Evolutionary conservation across 495 filamentous ascomycete species (phyloP).

Genomic region (Penicillium crystallinum): DNA sequence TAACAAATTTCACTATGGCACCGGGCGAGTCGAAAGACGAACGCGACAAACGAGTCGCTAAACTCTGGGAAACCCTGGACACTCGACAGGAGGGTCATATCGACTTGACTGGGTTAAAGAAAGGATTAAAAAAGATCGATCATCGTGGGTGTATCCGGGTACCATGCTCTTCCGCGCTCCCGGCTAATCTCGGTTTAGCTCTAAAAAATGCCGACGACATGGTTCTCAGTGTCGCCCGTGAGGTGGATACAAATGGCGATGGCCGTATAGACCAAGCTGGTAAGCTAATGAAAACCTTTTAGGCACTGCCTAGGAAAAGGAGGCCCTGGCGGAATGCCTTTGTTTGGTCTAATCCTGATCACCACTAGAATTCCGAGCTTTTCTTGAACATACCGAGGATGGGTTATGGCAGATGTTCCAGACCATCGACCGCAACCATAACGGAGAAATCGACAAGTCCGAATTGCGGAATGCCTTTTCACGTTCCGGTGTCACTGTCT

Average conservation of each 20-base stretch:
- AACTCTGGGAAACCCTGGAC: slow-evolving; percentile 77
- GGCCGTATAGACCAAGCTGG: slow-evolving; percentile 86
- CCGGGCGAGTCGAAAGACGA: slow-evolving; percentile 61
- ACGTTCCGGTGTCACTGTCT: slow-evolving; percentile 71
- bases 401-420: slow-evolving; percentile 78
- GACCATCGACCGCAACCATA: slow-evolving; percentile 78
- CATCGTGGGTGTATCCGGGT: slow-evolving; percentile 65
- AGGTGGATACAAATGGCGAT: slow-evolving; percentile 81
- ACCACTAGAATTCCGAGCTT: slow-evolving; percentile 72
- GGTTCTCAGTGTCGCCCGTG: slow-evolving; percentile 68
- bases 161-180: slow-evolving; percentile 20
- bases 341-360: slow-evolving; percentile 19
- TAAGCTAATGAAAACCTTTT: slow-evolving; percentile 37
- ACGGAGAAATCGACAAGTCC: slow-evolving; percentile 81
- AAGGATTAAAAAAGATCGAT: slow-evolving; percentile 80
- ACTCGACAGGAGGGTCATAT: slow-evolving; percentile 68
- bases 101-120: slow-evolving; percentile 76
- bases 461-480: slow-evolving; percentile 77
- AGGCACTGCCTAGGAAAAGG: background rate
- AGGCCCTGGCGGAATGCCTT: slow-evolving; percentile 6
- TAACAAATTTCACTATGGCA: slow-evolving; percentile 43
- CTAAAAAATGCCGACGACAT: slow-evolving; percentile 91
- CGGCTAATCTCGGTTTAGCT: slow-evolving; percentile 50
- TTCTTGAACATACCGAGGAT: slow-evolving; percentile 80
- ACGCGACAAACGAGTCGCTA: slow-evolving; percentile 69